phyloP scores from a whole-genome alignment of 2,329 filamentous ascomycete species.

The Fusarium paranaense region DNA sequence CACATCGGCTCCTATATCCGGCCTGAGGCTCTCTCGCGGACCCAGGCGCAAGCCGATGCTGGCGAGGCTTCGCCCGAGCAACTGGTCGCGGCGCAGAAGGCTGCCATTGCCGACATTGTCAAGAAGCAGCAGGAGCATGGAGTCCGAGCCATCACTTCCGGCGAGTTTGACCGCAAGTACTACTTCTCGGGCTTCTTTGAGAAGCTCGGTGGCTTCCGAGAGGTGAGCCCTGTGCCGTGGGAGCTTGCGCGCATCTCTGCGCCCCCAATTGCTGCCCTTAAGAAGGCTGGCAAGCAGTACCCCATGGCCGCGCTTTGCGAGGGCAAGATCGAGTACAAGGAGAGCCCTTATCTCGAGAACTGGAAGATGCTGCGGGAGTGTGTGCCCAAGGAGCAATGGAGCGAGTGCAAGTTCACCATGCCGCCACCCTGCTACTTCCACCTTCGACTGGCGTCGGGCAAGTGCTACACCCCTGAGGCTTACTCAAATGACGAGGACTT shows the following conservation, averaged over 20 bases:
- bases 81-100: conserved; percentile 68
- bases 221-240: conserved; percentile 54
- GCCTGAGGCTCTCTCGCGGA: conserved; percentile 70
- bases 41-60: conserved; percentile 60
- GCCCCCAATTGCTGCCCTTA: conserved; percentile 54
- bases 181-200: conserved; percentile 64
- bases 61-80: conserved; percentile 56
- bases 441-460: conserved; percentile 60
- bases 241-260: conserved; percentile 52
- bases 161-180: conserved; percentile 71
- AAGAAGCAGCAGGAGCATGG: conserved; percentile 72
- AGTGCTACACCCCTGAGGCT: conserved; percentile 64
- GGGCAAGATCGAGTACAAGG: conserved; percentile 55
- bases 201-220: conserved; percentile 55
- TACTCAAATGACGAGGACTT: conserved; percentile 66
- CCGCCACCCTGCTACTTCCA: conserved; percentile 78
- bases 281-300: conserved; percentile 53
- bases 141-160: conserved; percentile 73
- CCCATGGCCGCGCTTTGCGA: conserved; percentile 56
- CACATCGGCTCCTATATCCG: conserved; percentile 79
- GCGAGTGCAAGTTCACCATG: conserved; percentile 75
- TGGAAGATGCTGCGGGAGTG: conserved; percentile 52
- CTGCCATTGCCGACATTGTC: conserved; percentile 73
- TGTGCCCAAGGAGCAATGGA: conserved; percentile 69
- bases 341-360: conserved; percentile 58